Percentiles rank a stretch among this genome's conserved stretches.
These are phyloP conservation scores for Flaveria floridana DNA, from an alignment of 140 eudicot genomes.

Conservation along the genomic window DNA sequence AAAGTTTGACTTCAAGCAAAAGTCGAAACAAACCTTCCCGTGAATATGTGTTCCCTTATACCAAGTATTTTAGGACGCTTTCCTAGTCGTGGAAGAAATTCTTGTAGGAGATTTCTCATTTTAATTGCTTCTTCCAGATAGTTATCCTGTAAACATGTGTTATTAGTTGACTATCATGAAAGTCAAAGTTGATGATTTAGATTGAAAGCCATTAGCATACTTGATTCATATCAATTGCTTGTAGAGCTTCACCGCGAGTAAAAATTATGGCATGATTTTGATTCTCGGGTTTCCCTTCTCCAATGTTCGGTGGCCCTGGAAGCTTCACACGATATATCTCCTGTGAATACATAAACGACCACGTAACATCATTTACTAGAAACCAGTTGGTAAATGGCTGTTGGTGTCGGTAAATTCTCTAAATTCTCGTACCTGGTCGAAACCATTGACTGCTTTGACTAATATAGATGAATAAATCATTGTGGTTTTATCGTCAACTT, in stretches of 20 bases:
- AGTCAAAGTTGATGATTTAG: constrained; percentile 8
- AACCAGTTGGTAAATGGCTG: background rate
- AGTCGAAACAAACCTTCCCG: constrained; percentile 77
- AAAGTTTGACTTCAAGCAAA: constrained; percentile 24
- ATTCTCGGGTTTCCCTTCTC: constrained; percentile 98
- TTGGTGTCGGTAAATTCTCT: background rate
- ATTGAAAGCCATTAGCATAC: constrained; percentile 39
- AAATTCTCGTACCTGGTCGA: constrained; percentile 62
- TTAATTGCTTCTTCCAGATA: constrained; percentile 94
- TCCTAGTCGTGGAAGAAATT: constrained; percentile 45
- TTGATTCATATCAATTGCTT: constrained; percentile 98
- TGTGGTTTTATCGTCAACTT: constrained; percentile 25
- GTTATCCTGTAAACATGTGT: constrained; percentile 59
- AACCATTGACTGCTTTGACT: constrained; percentile 84
- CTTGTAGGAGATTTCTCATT: constrained; percentile 87
- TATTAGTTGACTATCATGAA: constrained; percentile 23
- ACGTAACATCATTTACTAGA: background rate
- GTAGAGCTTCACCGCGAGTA: constrained; percentile 98
- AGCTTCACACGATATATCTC: constrained; percentile 93
- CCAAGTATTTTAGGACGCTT: constrained; percentile 73
- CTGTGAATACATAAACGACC: constrained; percentile 39
- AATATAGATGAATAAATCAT: constrained; percentile 77
- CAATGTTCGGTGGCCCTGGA: constrained; percentile 91
- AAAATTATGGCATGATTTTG: constrained; percentile 94
- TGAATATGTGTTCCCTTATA: constrained; percentile 91